Evolutionary conservation across 768 basidiomycete species (phyloP).

Genomic region (Rickenella mellea): DNA sequence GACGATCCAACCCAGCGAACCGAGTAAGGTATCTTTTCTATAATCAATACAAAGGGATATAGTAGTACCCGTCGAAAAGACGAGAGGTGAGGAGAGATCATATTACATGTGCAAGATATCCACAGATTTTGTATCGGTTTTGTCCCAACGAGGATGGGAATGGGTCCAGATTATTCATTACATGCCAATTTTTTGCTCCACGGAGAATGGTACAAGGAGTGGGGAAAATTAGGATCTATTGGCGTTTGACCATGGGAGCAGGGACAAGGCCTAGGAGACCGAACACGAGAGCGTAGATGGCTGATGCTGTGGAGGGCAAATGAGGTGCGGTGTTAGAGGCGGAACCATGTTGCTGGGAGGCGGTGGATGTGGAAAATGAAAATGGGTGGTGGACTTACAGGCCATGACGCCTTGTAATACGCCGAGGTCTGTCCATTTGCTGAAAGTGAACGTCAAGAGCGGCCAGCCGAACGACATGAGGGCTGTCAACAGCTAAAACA

Average conservation of each 20-base stretch:
- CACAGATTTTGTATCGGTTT: no score
- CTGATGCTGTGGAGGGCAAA: conserved; percentile 37
- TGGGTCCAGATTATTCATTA: no score
- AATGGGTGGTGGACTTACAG: conserved; percentile 28
- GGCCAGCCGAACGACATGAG: conserved; percentile 68
- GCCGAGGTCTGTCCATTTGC: conserved; percentile 59
- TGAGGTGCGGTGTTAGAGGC: background rate
- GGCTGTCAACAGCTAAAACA: conserved; percentile 38
- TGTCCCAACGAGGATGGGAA: no score
- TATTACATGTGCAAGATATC: no score
- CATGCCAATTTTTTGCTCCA: no score
- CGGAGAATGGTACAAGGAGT: no score
- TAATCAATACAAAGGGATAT: no score
- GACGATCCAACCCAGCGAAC: no score
- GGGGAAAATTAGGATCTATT: no score
- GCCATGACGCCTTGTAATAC: conserved; percentile 55
- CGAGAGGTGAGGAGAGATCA: no score
- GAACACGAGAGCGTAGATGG: conserved; percentile 59
- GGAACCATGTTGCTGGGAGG: background rate
- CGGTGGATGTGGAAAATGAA: background rate
- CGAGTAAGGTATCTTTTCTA: no score
- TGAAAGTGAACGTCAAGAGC: conserved; percentile 48
- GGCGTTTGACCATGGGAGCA: conserved; percentile 43
- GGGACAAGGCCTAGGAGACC: conserved; percentile 71
- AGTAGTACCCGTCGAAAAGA: no score